Percentiles rank a stretch among this genome's conserved stretches.
Conservation (phyloP, 2,329 filamentous ascomycete species). For the Tympanopsis confertula region DNA sequence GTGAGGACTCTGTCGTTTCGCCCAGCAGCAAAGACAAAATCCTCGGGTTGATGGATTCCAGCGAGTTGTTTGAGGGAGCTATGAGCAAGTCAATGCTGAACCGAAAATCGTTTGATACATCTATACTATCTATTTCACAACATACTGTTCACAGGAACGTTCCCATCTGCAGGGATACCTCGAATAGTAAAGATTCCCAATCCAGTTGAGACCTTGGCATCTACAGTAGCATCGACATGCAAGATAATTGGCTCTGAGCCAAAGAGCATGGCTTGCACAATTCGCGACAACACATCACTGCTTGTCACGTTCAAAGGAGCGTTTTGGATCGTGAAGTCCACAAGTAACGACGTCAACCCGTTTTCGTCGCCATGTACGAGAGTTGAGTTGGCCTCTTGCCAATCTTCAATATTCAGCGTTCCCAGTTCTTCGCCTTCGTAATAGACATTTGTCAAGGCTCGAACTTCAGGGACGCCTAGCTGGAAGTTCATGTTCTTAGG, state of each 20-base stretch:
- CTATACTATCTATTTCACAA: no score
- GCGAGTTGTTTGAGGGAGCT: no score
- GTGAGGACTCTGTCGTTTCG: not conserved
- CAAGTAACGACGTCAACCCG: constrained; percentile 52
- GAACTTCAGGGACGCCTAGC: constrained; percentile 65
- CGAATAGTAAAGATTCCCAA: constrained; percentile 73
- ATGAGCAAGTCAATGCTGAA: no score
- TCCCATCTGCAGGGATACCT: constrained; percentile 73
- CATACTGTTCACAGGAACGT: constrained; percentile 89
- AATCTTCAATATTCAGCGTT: constrained; percentile 64
- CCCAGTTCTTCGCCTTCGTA: constrained; percentile 73
- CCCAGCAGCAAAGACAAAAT: not conserved
- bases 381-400: constrained; percentile 78
- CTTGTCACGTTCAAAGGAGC: constrained; percentile 77
- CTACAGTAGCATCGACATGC: constrained; percentile 67
- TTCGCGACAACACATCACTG: constrained; percentile 63
- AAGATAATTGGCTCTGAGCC: constrained; percentile 59
- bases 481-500: constrained; percentile 81
- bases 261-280: constrained; percentile 73
- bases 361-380: constrained; percentile 39
- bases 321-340: constrained; percentile 66
- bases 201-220: constrained; percentile 70
- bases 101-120: no score
- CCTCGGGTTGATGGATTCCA: not conserved
- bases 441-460: constrained; percentile 68